Evolutionary conservation across 1,284 basidiomycete genomes (phyloP), one percentile per base, ranked within the genome.

Genomic region (Austropuccinia psidii): DNA sequence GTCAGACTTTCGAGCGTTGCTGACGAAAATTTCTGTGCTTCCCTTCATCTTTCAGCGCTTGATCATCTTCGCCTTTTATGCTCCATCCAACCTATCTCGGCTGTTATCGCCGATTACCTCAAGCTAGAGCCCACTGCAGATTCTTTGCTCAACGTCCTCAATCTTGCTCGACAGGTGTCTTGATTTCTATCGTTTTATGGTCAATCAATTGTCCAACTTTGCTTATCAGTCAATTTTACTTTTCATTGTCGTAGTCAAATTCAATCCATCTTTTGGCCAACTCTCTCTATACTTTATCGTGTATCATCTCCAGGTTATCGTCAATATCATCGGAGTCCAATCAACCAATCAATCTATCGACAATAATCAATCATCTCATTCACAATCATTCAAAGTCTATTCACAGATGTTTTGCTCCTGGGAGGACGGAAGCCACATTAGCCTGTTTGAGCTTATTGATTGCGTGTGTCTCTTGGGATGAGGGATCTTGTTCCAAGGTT

Each of bases 201-300:
- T 45, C n/a, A 11, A 11, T 11, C n/a, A 9, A 11, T 45, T 9
- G n/a, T n/a, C n/a, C n/a, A n/a, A n/a, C n/a, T 39, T 35, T 7
- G 29, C 15, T 35, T 29, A 8, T 9, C 17, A 27, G 5, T 24
- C 17, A 24, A 24, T 4, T 31, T 60, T 35, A 17, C 35, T 33
- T 60, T 33, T 29, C 29, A 58, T 58, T n/a, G 24, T 9, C 29
- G 27, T 21, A 73, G 72, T 37, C 54, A 24, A 73, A 73, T 43
- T 73, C 72, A n/a, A 73, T 73, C 29, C 72, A 73, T 66, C 50
- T 73, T 39, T 54, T 73, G n/a, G 50, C 60, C 15, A 73, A 73
- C 41, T 65, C 58, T 17, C 39, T 73, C 9, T 65, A 66, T 50
- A 73, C 72, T 15, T 45, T 73, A 52, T 61, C 72, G 6, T 52